phyloP scores from a whole-genome alignment of 495 filamentous ascomycete genomes.

The Neurospora sp. region DNA sequence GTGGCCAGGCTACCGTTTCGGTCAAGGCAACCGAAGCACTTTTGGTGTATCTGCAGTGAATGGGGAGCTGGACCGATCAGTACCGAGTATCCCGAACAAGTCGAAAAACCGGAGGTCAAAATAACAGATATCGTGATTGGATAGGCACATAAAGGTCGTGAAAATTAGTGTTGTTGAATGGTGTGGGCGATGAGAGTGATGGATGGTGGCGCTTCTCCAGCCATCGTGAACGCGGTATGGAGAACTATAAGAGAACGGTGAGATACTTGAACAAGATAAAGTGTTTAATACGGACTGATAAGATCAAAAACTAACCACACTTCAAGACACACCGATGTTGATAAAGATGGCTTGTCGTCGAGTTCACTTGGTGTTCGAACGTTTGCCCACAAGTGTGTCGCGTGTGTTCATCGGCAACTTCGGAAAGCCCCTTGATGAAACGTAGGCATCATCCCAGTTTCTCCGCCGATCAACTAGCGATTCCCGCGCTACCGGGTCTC shows the following conservation, averaged over 20 bases:
- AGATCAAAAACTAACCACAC: background rate
- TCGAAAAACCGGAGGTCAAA: background rate
- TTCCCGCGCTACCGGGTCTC: background rate
- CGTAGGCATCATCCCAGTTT: background rate
- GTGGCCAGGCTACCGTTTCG: conserved; percentile 36
- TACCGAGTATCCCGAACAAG: background rate
- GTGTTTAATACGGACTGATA: background rate
- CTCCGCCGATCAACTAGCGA: background rate
- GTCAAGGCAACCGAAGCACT: conserved; percentile 47
- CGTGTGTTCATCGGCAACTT: background rate
- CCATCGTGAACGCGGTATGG: background rate
- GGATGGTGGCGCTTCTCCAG: background rate
- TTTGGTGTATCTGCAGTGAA: conserved; percentile 38
- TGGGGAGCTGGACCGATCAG: background rate
- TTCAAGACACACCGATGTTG: background rate
- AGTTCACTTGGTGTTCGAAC: background rate
- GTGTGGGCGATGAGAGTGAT: background rate
- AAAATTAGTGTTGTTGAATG: background rate
- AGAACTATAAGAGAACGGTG: background rate
- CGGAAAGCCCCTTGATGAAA: background rate
- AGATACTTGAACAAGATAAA: background rate
- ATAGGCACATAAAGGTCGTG: background rate
- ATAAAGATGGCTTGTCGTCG: background rate
- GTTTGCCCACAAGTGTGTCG: background rate
- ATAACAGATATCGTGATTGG: background rate